Base-by-base conservation (phyloP, 148 eudicot species). In the Cornus controversa region DNA sequence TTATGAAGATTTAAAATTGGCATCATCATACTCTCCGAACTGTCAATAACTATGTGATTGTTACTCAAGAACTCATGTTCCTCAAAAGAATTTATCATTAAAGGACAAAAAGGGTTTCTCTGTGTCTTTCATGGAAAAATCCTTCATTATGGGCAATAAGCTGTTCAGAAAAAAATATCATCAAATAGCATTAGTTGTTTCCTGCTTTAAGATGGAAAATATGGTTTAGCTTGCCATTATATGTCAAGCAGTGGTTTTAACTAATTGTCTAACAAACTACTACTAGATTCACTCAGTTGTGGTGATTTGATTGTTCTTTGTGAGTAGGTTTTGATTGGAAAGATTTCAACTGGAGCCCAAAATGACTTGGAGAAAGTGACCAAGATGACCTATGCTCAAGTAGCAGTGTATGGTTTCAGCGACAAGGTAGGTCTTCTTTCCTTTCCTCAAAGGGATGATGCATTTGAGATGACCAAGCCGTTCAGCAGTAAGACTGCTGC, bases 321-420 rank as follows among this genome's bases (percentile, higher is more conserved):
- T 69, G 42, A 36, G 25, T 82, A 95, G 99, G 96, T 95, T 75
- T 70, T 95, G 80, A 26, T 95, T 29, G 99, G 99, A 67, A 93
- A 85, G 82, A 95, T 95, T 57, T 95, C 99, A 13, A 95, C 99
- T 0, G 99, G 99, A 53, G 99, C 97, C 62, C 99, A 95, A 83
- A 88, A 95, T 57, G 99, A 95, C 80, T 78, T 95, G 82, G 97
- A 93, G 82, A 95, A 95, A 81, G 98, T 95, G 70, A 94, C 98
- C 28, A 93, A 93, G 84, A 88, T 94, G 98, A 93, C 98, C 13
- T 95, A 95, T 76, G 98, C 96, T 60, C 98, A 93, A 85, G 98
- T 95, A 31, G 97, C 97, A 20, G 86, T 95, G 6, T 91, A 95
- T 71, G 98, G 98, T 53, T 95, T 95, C 86, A 93, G 99, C 24